Evolutionary conservation across 345 rosid species (phyloP), one percentile per base, ranked within the genome.

Genomic region (Jatropha curcas): DNA sequence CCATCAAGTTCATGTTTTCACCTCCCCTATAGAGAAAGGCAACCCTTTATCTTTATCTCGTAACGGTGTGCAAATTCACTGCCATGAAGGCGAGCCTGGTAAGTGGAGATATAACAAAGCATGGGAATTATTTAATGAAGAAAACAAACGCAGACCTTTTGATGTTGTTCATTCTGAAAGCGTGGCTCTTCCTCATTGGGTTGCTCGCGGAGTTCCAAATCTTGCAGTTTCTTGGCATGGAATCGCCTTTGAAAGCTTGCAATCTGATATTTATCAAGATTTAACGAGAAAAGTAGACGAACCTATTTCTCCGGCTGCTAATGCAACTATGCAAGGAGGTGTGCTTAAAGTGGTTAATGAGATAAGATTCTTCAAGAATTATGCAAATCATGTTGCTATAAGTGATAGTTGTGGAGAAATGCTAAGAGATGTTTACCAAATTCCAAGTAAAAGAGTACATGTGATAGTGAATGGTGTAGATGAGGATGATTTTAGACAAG

Each of bases 331-430:
- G 10, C 78, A 86, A 8, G 86, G 90, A n/a, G 89, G 82, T 53
- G 76, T 95, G 27, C 97, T 89, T 0, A 92, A 87, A 79, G 86
- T 95, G 17, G 83, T 95, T 0, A 84, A 85, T 1, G 98, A 92
- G 81, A 95, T 92, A 14, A 83, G 98, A 67, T 95, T 95, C 75
- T 92, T 95, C 80, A 81, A 84, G 43, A 88, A 80, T 41, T 95
- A 95, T 17, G 85, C 88, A 11, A 96, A 92, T 20, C 99, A 95
- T 31, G 85, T 95, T 0, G 99, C 99, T 0, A 92, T 90, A 61
- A 95, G 98, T 24, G 92, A 92, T 79, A 95, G 99, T 45, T 92
- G 98, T 22, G 99, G 99, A 0, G 99, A 95, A 74, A 94, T 94
- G 89, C 73, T 94, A 11, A 77, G 98, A 65, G 96, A 92, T 33